Evolutionary conservation across 768 basidiomycete genomes (phyloP), one percentile per base, ranked within the genome.

Genomic region (Leccinellum albellum): DNA sequence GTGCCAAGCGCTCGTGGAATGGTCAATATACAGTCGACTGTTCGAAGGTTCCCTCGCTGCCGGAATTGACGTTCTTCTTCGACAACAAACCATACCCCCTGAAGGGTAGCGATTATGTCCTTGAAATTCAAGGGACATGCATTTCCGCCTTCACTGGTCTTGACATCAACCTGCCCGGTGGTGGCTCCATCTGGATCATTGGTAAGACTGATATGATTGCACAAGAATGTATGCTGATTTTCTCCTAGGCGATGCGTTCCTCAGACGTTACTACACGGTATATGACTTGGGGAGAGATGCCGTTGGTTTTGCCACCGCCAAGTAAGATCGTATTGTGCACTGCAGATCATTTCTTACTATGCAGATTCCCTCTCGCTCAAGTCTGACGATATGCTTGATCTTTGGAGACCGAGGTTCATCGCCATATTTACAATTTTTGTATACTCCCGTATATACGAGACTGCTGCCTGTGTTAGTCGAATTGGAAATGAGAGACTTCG

Each of bases 11-110:
- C 69, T 84, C 87, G 2, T 98, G 95, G 95, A 97, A 90, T 69
- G 97, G 96, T 40, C 96, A 98, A 74, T 97, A 96, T 69, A 85
- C 84, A 24, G 79, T 99, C 59, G 91, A 94, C 62, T 98, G 97
- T 72, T 75, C 83, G 58, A 93, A 83, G 68, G 87, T 98, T 60
- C 78, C 91, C n/a, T 70, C 67, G 26, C 83, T 99, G 37, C 97
- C 97, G 10, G 86, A 90, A 2, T 79, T 99, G 53, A 75, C 88
- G 10, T 88, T 99, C 79, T 81, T 77, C 74, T 94, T 99, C 63
- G 81, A 79, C 58, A 92, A 91, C 70, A 84, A 88, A 70, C 73
- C 83, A 2, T 98, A 91, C 76, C 75, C 86, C 2, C 75, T 99
- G 66, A 83, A 86, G 73, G 89, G 87, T 32, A 79, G 77, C 4